Percentiles rank a stretch among this genome's conserved stretches.
Evolutionary conservation across 176 grass and related monocot species (phyloP).

Genomic region (Hordeum vulgare): DNA sequence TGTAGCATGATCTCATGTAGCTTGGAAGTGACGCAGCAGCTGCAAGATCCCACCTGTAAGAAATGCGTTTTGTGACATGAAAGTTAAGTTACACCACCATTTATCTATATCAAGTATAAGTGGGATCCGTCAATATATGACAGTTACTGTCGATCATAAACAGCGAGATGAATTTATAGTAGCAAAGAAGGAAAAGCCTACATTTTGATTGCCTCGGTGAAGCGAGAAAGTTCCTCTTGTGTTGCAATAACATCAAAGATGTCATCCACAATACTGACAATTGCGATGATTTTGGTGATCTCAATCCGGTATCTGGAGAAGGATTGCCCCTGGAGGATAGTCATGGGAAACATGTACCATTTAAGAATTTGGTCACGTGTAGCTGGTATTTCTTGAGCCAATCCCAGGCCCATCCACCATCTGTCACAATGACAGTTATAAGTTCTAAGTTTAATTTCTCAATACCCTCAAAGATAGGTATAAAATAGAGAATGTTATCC

Average conservation of each 20-base stretch:
- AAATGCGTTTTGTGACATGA: background rate
- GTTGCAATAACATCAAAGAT: constrained; percentile 42
- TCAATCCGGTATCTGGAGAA: constrained; percentile 31
- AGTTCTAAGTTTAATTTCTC: background rate
- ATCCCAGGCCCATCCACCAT: background rate
- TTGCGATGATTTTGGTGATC: constrained; percentile 23
- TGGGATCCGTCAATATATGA: background rate
- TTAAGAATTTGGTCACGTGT: constrained; percentile 12
- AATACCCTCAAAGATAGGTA: background rate
- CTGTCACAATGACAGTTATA: background rate
- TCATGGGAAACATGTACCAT: constrained; percentile 58
- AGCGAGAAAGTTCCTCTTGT: constrained; percentile 29
- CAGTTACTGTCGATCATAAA: too few species aligned
- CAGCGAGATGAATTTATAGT: too few species aligned
- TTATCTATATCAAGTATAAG: background rate
- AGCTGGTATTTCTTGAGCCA: constrained; percentile 1
- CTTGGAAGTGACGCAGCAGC: constrained; percentile 36
- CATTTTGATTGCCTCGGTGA: constrained; percentile 20
- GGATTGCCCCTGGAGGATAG: constrained; percentile 1
- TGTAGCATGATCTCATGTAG: constrained; percentile 66
- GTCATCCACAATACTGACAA: constrained; percentile 57
- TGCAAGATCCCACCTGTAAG: constrained; percentile 42
- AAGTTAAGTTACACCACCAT: background rate
- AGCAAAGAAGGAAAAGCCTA: background rate
- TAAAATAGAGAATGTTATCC: background rate